phyloP scores from a whole-genome alignment of 805 yeast species.

The Middelhovenomyces tepae region DNA sequence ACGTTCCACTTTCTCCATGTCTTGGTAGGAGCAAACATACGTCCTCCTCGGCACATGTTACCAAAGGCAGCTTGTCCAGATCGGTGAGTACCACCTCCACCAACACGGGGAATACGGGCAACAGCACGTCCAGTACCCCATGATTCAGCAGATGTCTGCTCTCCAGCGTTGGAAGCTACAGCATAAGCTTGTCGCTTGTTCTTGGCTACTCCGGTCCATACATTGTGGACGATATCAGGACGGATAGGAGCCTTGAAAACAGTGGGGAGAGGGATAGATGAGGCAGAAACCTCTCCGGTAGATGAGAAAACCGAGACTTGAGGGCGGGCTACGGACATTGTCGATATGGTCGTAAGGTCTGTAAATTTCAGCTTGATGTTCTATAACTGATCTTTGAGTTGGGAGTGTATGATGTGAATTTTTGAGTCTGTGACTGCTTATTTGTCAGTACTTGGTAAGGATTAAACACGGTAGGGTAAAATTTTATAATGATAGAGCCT shows the following conservation, averaged over 20 bases:
- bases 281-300: constrained; percentile 77
- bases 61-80: constrained; percentile 99
- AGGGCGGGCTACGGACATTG: constrained; percentile 70
- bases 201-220: constrained; percentile 97
- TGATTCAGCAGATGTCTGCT: constrained; percentile 99
- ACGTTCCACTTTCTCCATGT: constrained; percentile 99
- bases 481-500: too few species aligned
- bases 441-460: too few species aligned
- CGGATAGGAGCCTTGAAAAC: constrained; percentile 99
- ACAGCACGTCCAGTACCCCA: constrained; percentile 99
- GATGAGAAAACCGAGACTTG: constrained; percentile 91
- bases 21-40: constrained; percentile 99
- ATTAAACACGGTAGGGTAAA: too few species aligned
- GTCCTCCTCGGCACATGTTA: constrained; percentile 99
- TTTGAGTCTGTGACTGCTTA: too few species aligned
- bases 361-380: too few species aligned
- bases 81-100: constrained; percentile 99
- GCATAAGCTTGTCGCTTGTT: constrained; percentile 99
- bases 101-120: constrained; percentile 99
- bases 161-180: constrained; percentile 98
- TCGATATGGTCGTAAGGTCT: too few species aligned
- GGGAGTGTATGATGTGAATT: too few species aligned
- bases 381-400: too few species aligned
- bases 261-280: constrained; percentile 91
- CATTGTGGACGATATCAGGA: constrained; percentile 98